These are phyloP conservation scores for Pythium rishiriense DNA, from an alignment of 352 stramenopile genomes.

Conservation along the genomic window DNA sequence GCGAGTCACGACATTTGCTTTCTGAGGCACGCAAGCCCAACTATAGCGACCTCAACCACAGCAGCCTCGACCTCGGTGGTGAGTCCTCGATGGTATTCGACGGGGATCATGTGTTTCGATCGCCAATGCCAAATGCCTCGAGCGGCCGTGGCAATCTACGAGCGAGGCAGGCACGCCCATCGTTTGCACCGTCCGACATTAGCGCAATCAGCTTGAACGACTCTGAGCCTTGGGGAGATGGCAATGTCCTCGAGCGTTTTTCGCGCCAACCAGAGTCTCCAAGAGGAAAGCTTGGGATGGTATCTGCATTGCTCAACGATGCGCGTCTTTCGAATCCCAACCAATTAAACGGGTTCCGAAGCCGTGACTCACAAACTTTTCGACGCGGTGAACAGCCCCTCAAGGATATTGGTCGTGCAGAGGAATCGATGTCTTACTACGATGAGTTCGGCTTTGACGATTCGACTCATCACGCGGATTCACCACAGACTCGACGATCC, in stretches of 20 bases:
- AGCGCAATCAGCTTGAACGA: constrained; percentile 82
- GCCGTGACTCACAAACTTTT: neutral
- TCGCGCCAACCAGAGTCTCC: constrained; percentile 39
- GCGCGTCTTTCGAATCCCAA: neutral
- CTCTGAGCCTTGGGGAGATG: constrained; percentile 67
- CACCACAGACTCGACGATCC: neutral
- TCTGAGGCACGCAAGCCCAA: neutral
- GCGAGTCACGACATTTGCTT: constrained; percentile 3
- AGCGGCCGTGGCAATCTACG: neutral
- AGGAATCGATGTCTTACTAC: neutral
- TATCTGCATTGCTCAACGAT: constrained; percentile 8
- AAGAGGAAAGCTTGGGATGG: constrained; percentile 24
- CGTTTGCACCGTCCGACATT: constrained; percentile 47
- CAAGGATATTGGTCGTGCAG: constrained; percentile 1
- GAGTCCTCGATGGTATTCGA: constrained; percentile 53
- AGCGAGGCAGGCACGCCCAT: constrained; percentile 2
- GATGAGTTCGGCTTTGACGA: neutral
- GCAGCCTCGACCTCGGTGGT: constrained; percentile 40
- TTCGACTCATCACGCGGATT: neutral
- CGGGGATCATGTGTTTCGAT: constrained; percentile 22
- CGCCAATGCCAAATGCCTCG: neutral
- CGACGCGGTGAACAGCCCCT: neutral
- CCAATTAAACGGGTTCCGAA: neutral
- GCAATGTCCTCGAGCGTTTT: constrained; percentile 33
- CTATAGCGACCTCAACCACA: constrained; percentile 40